These are phyloP conservation scores for Arthrobotrys iridis DNA, from an alignment of 2,329 filamentous ascomycete species.

Conservation along the genomic window DNA sequence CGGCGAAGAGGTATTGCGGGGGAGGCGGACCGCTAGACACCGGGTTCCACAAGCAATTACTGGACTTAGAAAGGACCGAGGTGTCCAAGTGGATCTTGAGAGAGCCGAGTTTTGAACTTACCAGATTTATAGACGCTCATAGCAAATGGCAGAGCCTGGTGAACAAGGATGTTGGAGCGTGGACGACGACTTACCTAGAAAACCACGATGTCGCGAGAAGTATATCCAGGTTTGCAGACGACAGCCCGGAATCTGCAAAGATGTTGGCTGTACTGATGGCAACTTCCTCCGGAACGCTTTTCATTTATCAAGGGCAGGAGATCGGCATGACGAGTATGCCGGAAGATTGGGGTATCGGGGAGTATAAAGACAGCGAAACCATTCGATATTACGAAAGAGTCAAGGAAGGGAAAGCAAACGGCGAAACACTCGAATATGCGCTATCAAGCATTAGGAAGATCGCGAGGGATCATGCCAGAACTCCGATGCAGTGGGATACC, in stretches of 20 bases:
- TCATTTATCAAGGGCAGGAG: constrained; percentile 76
- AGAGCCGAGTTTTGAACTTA: constrained; percentile 63
- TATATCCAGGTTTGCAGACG: constrained; percentile 67
- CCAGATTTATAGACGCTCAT: constrained; percentile 65
- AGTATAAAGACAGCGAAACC: constrained; percentile 75
- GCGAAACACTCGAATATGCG: constrained; percentile 2
- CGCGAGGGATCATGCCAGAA: constrained; percentile 72
- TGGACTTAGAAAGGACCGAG: constrained; percentile 54
- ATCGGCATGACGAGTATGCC: constrained; percentile 75
- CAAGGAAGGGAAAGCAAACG: constrained; percentile 61
- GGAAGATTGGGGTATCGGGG: constrained; percentile 69
- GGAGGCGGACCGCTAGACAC: neutral
- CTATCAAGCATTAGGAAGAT: constrained; percentile 52
- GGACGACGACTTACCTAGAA: constrained; percentile 73
- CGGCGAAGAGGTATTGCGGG: neutral
- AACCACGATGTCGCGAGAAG: constrained; percentile 73
- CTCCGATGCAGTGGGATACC: constrained; percentile 77
- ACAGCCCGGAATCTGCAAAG: constrained; percentile 68
- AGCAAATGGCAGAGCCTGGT: constrained; percentile 71
- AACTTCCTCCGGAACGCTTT: constrained; percentile 71
- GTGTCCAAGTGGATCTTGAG: constrained; percentile 66
- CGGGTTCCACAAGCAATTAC: constrained; percentile 10
- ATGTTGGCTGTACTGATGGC: constrained; percentile 70
- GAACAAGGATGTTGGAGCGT: constrained; percentile 69
- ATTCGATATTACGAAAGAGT: constrained; percentile 66